Evolutionary conservation across 1,139 yeast genomes (phyloP), one percentile per base, ranked within the genome.

Genomic region (Lodderomyces theae): DNA sequence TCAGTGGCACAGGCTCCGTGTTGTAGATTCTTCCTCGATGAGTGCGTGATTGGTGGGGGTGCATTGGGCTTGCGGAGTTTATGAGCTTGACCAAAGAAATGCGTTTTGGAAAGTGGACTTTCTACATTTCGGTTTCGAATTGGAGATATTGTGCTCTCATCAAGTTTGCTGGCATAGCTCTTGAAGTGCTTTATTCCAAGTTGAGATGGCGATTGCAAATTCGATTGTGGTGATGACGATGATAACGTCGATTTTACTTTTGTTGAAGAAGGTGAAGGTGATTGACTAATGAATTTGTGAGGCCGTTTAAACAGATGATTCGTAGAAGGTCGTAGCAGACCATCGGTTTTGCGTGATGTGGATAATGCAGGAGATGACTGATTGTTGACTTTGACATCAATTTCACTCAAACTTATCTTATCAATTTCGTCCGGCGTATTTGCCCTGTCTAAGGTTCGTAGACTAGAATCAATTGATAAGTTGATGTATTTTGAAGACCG

Each of bases 401-500:
- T 61, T 44, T 64, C 69, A 48, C 61, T 59, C 42, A 63, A 50
- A 40, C 60, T 54, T 23, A 59, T 58, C 39, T 52, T 47, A 41
- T 61, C 66, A n/a, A 58, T 50, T 36, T 45, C 51, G 34, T 44
- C 48, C 6, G 41, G 41, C 17, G 40, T 30, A 17, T 47, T 42
- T 17, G 38, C 39, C 15, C 45, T 42, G 37, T 37, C 40, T 32
- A 47, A 6, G 4, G 51, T 41, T 22, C 39, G 40, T 17, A 46
- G 34, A 37, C 41, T 47, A 4, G 51, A 62, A 47, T 72, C 75
- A 19, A 70, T 68, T n/a, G 74, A 69, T 17, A 75, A 60, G 47
- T 73, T 74, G 41, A 74, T 53, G 48, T 63, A 74, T 46, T 76
- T 75, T 13, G 73, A 66, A 1, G 79, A 74, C 38, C 78, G 53